Percentiles rank a stretch among this genome's conserved stretches.
phyloP scores from a whole-genome alignment of 2,329 filamentous ascomycete species.

The Furcasterigmium sp. region DNA sequence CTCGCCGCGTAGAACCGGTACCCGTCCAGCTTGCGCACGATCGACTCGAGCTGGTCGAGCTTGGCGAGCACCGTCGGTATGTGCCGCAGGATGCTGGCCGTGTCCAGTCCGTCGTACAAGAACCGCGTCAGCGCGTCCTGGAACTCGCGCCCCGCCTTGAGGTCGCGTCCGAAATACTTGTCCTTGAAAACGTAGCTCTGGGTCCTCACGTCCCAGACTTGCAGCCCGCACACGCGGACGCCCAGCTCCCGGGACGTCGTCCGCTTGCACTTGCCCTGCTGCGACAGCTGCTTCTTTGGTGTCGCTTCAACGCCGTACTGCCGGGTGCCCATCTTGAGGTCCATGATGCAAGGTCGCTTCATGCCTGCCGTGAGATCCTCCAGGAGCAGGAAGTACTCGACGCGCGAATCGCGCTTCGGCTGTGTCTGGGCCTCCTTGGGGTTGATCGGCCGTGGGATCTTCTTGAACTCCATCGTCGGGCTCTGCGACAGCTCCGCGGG shows the following conservation, averaged over 20 bases:
- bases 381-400: constrained; percentile 87
- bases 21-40: constrained; percentile 71
- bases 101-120: constrained; percentile 82
- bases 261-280: constrained; percentile 84
- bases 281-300: constrained; percentile 88
- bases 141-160: constrained; percentile 85
- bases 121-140: constrained; percentile 84
- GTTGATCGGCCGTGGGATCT: constrained; percentile 60
- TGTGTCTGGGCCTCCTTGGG: constrained; percentile 70
- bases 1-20: constrained; percentile 96
- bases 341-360: constrained; percentile 93
- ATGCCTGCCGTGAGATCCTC: constrained; percentile 96
- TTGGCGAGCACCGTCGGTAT: constrained; percentile 86
- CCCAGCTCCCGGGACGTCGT: constrained; percentile 91
- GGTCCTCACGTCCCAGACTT: constrained; percentile 85
- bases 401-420: constrained; percentile 53
- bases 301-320: constrained; percentile 92
- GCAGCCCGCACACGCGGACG: constrained; percentile 90
- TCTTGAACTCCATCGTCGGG: constrained; percentile 30
- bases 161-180: constrained; percentile 89
- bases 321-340: constrained; percentile 97
- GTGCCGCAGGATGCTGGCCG: constrained; percentile 74
- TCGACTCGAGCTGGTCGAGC: constrained; percentile 74
- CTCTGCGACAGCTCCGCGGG: constrained; percentile 29
- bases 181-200: constrained; percentile 92